phyloP scores from a whole-genome alignment of 1,284 basidiomycete species.

The Acaromyces ingoldii region DNA sequence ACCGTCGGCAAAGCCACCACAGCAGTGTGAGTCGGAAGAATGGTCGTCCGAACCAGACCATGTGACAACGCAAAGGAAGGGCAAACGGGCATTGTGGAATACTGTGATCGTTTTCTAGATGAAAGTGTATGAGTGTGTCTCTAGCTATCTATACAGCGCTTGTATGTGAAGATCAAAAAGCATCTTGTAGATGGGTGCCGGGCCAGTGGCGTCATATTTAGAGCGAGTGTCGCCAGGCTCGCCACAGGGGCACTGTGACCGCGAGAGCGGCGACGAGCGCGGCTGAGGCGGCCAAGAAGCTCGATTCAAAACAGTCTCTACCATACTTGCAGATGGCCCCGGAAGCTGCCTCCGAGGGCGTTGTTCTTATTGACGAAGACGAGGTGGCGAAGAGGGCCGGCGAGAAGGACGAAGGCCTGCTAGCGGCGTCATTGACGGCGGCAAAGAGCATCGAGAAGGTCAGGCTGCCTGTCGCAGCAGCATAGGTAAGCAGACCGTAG shows the following conservation, averaged over 20 bases:
- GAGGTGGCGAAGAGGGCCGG: background rate
- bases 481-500: constrained; percentile 16
- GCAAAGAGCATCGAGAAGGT: constrained; percentile 20
- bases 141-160: too few relatives aligned
- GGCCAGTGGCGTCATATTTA: too few relatives aligned
- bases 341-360: background rate
- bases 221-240: constrained; percentile 8
- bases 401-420: background rate
- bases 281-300: constrained; percentile 7
- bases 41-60: too few relatives aligned
- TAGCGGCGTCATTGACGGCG: constrained; percentile 9
- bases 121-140: too few relatives aligned
- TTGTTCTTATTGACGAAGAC: background rate
- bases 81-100: too few relatives aligned
- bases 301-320: constrained; percentile 12
- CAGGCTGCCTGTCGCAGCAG: constrained; percentile 13
- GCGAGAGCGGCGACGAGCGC: constrained; percentile 7
- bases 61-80: too few relatives aligned
- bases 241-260: constrained; percentile 11
- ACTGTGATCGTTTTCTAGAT: too few relatives aligned
- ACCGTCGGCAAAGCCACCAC: too few relatives aligned
- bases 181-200: too few relatives aligned
- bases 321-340: constrained; percentile 9
- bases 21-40: too few relatives aligned
- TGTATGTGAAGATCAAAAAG: too few relatives aligned